A percentile compares a stretch with the other conserved stretches of the same genome.
phyloP scores from a whole-genome alignment of 108 stramenopile genomes.

The Cyclotella cryptica region DNA sequence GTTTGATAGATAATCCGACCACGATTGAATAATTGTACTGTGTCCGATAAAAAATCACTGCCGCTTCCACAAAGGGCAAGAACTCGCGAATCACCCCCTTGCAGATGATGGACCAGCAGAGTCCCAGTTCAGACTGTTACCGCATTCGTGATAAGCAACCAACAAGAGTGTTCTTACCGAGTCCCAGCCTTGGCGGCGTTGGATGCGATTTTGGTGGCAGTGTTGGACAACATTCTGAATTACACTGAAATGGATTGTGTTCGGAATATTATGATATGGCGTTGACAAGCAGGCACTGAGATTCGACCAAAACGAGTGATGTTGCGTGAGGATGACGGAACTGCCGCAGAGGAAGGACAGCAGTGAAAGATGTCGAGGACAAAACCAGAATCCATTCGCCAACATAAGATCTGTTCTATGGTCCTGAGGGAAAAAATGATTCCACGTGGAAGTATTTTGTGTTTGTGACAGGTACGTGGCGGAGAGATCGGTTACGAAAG shows the following conservation, averaged over 20 bases:
- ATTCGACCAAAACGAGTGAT: too few species aligned
- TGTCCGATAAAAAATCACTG: too few species aligned
- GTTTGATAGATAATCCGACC: too few species aligned
- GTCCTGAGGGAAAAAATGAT: not conserved
- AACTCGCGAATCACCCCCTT: not conserved
- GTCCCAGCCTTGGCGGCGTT: conserved; percentile 27
- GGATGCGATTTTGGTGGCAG: conserved; percentile 32
- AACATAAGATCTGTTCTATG: not conserved
- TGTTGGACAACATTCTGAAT: conserved; percentile 39
- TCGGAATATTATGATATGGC: not conserved
- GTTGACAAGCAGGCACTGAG: not conserved
- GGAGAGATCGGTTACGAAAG: not conserved
- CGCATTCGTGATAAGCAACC: too few species aligned
- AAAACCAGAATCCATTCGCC: not conserved
- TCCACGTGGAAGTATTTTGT: conserved; percentile 5
- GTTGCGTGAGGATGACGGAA: not conserved
- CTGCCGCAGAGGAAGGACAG: not conserved
- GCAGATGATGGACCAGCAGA: too few species aligned
- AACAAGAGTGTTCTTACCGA: conserved; percentile 5
- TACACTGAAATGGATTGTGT: not conserved
- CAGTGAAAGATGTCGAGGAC: not conserved
- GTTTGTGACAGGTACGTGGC: not conserved
- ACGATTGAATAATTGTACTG: too few species aligned
- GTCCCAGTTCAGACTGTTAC: too few species aligned
- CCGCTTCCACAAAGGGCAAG: too few species aligned